Evolutionary conservation across 345 rosid species (phyloP).

Genomic region (Gynandropsis gynandra): DNA sequence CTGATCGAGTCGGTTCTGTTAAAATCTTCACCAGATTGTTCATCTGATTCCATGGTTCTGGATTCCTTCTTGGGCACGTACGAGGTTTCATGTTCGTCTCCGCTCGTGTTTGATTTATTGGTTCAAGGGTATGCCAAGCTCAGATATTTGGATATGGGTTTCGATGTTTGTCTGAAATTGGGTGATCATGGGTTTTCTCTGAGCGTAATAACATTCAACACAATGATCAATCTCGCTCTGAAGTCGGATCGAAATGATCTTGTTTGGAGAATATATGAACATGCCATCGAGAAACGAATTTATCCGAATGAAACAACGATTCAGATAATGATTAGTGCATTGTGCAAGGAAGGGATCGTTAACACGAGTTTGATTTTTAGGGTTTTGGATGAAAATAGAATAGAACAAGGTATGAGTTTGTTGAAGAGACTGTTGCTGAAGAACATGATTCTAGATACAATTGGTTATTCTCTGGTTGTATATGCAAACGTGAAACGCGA

Average conservation of each 20-base stretch:
- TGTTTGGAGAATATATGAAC: slow-evolving; percentile 68
- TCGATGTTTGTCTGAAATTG: slow-evolving; percentile 42
- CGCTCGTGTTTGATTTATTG: slow-evolving; percentile 56
- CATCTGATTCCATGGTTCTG: slow-evolving; percentile 29
- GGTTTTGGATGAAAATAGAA: slow-evolving; percentile 46
- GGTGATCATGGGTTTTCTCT: slow-evolving; percentile 42
- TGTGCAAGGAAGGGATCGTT: slow-evolving; percentile 78
- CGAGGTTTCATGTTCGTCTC: slow-evolving; percentile 32
- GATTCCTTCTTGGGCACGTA: slow-evolving; percentile 47
- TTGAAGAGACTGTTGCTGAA: slow-evolving; percentile 63
- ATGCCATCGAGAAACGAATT: slow-evolving; percentile 38
- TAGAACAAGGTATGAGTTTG: slow-evolving; percentile 40
- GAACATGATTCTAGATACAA: slow-evolving; percentile 57
- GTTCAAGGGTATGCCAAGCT: slow-evolving; percentile 62
- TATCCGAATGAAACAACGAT: slow-evolving; percentile 48
- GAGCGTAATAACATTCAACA: slow-evolving; percentile 48
- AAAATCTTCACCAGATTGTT: slow-evolving; percentile 12
- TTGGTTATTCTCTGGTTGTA: slow-evolving; percentile 60
- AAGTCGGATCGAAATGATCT: slow-evolving; percentile 44
- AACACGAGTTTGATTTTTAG: slow-evolving; percentile 46
- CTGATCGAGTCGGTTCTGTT: slow-evolving; percentile 50
- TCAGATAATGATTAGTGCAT: slow-evolving; percentile 40
- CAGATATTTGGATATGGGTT: slow-evolving; percentile 50
- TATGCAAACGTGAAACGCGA: slow-evolving; percentile 37
- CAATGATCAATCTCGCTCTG: slow-evolving; percentile 44